A percentile compares a stretch with the other conserved stretches of the same genome.
Evolutionary conservation across 177 flowering plant genomes (phyloP).

Genomic region (Tripterygium wilfordii): DNA sequence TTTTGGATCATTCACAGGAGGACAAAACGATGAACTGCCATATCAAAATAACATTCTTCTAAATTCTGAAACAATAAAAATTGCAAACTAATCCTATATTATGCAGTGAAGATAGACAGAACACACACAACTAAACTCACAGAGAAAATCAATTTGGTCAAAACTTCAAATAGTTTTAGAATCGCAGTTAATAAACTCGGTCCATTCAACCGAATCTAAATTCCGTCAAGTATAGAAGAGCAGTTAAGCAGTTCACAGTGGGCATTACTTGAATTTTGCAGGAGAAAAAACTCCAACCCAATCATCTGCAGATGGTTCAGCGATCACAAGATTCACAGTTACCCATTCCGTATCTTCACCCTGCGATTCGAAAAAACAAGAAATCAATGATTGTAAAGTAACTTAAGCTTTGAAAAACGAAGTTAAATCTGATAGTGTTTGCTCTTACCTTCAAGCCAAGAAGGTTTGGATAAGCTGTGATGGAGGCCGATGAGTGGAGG

Average conservation of each 20-base stretch:
- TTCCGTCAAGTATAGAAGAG: no score
- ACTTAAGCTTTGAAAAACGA: background rate
- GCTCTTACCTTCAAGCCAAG: conserved; percentile 23
- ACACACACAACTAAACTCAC: no score
- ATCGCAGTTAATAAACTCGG: no score
- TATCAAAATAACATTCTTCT: background rate
- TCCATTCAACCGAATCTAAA: no score
- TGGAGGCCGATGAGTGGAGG: conserved; percentile 10
- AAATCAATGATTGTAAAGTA: no score
- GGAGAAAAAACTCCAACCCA: conserved; percentile 88
- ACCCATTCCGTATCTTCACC: conserved; percentile 48
- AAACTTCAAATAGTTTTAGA: no score
- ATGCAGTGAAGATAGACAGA: no score
- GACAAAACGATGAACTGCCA: conserved; percentile 39
- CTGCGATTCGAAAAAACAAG: conserved; percentile 24
- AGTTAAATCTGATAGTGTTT: conserved; percentile 1
- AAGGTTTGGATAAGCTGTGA: conserved; percentile 16
- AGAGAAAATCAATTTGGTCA: no score
- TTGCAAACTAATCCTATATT: no score
- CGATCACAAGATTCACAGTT: conserved; percentile 19
- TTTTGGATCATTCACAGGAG: conserved; percentile 19
- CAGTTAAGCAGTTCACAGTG: no score
- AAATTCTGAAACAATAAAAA: no score
- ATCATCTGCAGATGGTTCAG: conserved; percentile 44
- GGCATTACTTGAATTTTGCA: conserved; percentile 39